Conservation (phyloP, 1,139 yeast genomes). For the Zygoascus meyerae region DNA sequence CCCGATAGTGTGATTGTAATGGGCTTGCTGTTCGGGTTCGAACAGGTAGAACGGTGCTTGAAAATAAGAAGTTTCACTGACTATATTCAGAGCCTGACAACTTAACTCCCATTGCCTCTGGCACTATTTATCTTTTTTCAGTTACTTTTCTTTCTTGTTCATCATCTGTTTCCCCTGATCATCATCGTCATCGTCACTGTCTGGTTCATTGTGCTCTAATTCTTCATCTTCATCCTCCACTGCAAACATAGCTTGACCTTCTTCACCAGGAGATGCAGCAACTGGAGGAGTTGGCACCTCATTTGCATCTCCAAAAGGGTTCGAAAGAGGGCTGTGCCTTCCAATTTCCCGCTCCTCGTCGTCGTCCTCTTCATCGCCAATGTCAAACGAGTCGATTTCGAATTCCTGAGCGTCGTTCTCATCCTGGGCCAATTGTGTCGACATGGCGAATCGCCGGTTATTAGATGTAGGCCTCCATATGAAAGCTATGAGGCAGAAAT, state of each 20-base stretch:
- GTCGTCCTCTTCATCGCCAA: slow-evolving; percentile 33
- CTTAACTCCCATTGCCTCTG: not conserved
- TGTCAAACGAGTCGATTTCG: slow-evolving; percentile 40
- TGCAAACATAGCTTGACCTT: slow-evolving; percentile 20
- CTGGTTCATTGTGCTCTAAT: too few relatives aligned
- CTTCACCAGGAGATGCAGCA: slow-evolving; percentile 7
- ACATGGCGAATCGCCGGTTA: slow-evolving; percentile 89
- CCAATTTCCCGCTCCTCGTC: slow-evolving; percentile 7
- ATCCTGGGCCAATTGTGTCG: slow-evolving; percentile 85
- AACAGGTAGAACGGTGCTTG: too few relatives aligned
- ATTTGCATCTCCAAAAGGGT: slow-evolving; percentile 14
- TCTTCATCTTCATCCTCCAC: slow-evolving; percentile 23
- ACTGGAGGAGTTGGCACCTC: slow-evolving; percentile 9
- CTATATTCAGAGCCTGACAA: too few relatives aligned
- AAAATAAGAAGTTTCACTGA: too few relatives aligned
- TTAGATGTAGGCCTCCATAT: slow-evolving; percentile 98
- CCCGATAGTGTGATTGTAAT: too few relatives aligned
- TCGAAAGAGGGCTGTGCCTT: slow-evolving; percentile 10
- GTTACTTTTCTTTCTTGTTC: too few relatives aligned
- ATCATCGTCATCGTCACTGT: slow-evolving; percentile 17
- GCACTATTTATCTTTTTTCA: too few relatives aligned
- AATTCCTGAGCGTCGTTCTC: slow-evolving; percentile 59
- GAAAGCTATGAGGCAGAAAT: slow-evolving; percentile 79
- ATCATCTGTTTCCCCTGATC: slow-evolving; percentile 9
- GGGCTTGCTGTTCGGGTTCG: too few relatives aligned